A percentile compares a stretch with the other conserved stretches of the same genome.
Evolutionary conservation across 176 grass and related monocot species (phyloP).

Genomic region (Avena sativa): DNA sequence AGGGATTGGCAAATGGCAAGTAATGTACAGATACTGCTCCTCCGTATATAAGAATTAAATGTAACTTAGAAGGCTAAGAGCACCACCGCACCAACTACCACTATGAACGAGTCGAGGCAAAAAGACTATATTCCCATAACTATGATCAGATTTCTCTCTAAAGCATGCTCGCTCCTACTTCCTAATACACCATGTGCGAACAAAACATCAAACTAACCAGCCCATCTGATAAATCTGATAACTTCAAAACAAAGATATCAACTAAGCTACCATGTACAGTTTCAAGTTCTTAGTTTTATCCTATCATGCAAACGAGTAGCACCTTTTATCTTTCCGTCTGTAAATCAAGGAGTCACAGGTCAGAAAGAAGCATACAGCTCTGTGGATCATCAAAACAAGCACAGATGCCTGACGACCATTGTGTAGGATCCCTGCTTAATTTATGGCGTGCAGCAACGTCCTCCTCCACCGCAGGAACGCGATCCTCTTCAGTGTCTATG

Average conservation of each 20-base stretch:
- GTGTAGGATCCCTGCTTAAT: constrained; percentile 56
- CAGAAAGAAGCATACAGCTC: constrained; percentile 92
- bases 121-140: constrained; percentile 8
- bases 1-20: constrained; percentile 3
- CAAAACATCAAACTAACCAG: constrained; percentile 9
- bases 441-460: constrained; percentile 22
- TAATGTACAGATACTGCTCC: constrained; percentile 23
- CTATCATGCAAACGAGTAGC: constrained; percentile 55
- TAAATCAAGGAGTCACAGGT: constrained; percentile 61
- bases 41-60: constrained; percentile 35
- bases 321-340: constrained; percentile 69
- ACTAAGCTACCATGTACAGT: constrained; percentile 4
- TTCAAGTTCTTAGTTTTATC: constrained; percentile 19
- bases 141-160: not conserved
- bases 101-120: constrained; percentile 11
- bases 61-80: not conserved
- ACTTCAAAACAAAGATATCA: not conserved
- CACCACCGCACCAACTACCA: not conserved
- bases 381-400: constrained; percentile 91
- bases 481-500: constrained; percentile 58
- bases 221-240: not conserved
- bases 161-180: constrained; percentile 17
- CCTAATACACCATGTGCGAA: constrained; percentile 1
- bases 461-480: constrained; percentile 43
- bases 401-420: constrained; percentile 98